Evolutionary conservation across 2,329 filamentous ascomycete genomes (phyloP), one percentile per base, ranked within the genome.

Genomic region (Neofusicoccum parvum): DNA sequence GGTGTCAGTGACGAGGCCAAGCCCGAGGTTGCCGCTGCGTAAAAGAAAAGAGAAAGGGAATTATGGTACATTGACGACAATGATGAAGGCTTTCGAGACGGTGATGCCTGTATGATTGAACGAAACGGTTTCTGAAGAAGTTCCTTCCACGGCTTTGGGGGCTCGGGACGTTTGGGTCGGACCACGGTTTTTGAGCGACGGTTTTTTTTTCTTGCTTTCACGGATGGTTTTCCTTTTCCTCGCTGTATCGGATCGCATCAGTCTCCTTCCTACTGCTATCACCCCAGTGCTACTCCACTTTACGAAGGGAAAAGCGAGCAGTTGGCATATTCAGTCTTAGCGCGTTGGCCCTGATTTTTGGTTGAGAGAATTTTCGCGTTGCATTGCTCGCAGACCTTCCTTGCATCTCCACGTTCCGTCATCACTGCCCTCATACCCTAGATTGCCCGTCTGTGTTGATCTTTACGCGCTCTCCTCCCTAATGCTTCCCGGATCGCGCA

Each of bases 51-150:
- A 27, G 10, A 20, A 32, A 17, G 17, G 15, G n/a, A 11, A 36
- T 14, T 27, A 37, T 37, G 43, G 41, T 48, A 36, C 27, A 23
- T 34, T 46, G 27, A 60, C 56, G 56, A 48, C 27, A 37, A 34
- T 34, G 56, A 60, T 23, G 41, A 60, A 27, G 43, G 27, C 4
- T 46, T 48, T 59, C 23, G 56, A 60, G 41, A 48, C 27, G 56
- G 27, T 36, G 56, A 60, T n/a, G 41, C 56, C 43, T 60, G 56
- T 60, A 60, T 60, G 56, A 60, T 60, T 60, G 56, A 48, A 60
- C 56, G 56, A 60, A 60, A 60, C 27, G 56, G 43, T 48, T 60
- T 60, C 56, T 48, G 27, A 60, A 60, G 54, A 58, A 48, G 56
- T 48, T 20, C 56, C 56, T 60, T 48, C 45, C 27, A 27, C 41